phyloP scores from a whole-genome alignment of 345 rosid species.

The Draba incana region DNA sequence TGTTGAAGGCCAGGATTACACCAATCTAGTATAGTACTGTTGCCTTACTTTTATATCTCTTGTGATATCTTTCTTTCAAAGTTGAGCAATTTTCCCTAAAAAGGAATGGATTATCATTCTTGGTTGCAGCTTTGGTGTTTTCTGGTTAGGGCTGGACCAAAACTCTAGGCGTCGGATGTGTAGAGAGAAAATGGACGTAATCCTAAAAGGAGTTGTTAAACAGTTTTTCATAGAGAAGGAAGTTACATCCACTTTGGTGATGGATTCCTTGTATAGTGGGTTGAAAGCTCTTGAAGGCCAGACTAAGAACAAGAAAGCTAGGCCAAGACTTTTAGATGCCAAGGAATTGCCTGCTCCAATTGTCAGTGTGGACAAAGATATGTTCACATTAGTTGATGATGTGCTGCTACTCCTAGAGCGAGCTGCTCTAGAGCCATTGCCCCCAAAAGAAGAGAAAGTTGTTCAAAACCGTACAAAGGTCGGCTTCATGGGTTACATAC shows the following conservation, averaged over 20 bases:
- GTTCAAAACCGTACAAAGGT: constrained; percentile 94
- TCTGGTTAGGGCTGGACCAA: constrained; percentile 92
- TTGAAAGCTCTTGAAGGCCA: constrained; percentile 96
- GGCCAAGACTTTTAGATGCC: constrained; percentile 54
- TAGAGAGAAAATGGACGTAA: constrained; percentile 77
- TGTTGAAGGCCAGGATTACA: constrained; percentile 39
- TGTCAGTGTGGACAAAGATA: constrained; percentile 75
- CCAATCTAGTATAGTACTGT: constrained; percentile 38
- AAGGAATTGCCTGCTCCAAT: constrained; percentile 87
- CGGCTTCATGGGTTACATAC: constrained; percentile 27
- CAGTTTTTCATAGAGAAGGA: constrained; percentile 98
- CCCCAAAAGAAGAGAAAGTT: constrained; percentile 92
- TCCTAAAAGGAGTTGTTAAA: constrained; percentile 89
- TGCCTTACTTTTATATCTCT: constrained; percentile 33
- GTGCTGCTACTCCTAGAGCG: constrained; percentile 77
- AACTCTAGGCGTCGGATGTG: constrained; percentile 77
- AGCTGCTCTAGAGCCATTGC: constrained; percentile 85
- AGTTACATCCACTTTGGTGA: constrained; percentile 96
- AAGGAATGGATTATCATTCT: constrained; percentile 18
- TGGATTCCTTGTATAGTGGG: constrained; percentile 99
- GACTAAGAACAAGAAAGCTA: constrained; percentile 68
- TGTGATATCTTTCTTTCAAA: constrained; percentile 25
- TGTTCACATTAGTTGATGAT: constrained; percentile 90
- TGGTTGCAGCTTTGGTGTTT: constrained; percentile 76
- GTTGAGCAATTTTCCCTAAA: constrained; percentile 27